Conservation (phyloP, 805 yeast species). For the Myxozyma kluyveri region DNA sequence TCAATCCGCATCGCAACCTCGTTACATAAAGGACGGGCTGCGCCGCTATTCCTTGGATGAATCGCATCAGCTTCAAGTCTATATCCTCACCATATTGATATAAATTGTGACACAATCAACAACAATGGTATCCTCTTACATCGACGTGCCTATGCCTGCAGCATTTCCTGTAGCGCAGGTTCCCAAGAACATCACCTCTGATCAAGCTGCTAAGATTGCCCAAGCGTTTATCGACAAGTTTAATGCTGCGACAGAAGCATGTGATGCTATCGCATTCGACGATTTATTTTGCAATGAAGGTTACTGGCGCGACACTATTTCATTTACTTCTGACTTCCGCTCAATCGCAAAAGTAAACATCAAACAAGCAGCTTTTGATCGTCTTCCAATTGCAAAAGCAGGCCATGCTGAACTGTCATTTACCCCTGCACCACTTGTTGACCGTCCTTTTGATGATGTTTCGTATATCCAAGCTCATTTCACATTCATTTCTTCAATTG, state of each 20-base stretch:
- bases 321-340: constrained; percentile 32
- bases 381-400: constrained; percentile 14
- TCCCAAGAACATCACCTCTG: constrained; percentile 6
- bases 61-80: too few relatives aligned
- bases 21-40: too few relatives aligned
- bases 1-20: too few relatives aligned
- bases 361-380: constrained; percentile 27
- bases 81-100: too few relatives aligned
- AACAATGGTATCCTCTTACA: constrained; percentile 16
- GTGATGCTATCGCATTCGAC: constrained; percentile 22
- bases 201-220: constrained; percentile 6
- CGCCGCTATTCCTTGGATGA: too few relatives aligned
- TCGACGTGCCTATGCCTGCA: constrained; percentile 13
- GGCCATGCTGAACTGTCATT: constrained; percentile 5
- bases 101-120: not conserved
- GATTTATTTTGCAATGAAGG: constrained; percentile 20
- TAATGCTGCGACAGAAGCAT: constrained; percentile 18
- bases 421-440: constrained; percentile 11
- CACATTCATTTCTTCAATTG: constrained; percentile 21
- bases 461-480: constrained; percentile 17
- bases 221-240: constrained; percentile 17
- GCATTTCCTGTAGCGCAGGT: constrained; percentile 1
- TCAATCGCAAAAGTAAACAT: constrained; percentile 27
- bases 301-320: constrained; percentile 31
- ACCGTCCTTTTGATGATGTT: constrained; percentile 17